phyloP scores from a whole-genome alignment of 495 filamentous ascomycete genomes.

The Xylaria acuta region DNA sequence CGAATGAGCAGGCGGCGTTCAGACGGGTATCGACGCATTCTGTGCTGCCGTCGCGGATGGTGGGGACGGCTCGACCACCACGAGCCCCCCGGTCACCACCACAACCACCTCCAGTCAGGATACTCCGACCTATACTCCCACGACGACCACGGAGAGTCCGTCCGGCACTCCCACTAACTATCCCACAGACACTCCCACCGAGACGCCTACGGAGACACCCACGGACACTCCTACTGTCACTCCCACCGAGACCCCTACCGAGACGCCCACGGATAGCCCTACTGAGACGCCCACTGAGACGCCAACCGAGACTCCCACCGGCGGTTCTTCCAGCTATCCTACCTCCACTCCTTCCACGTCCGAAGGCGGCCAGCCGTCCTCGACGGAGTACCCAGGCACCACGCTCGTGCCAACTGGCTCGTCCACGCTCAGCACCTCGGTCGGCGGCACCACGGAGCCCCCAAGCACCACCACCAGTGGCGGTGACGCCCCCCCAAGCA shows the following conservation, averaged over 20 bases:
- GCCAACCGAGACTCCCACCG: constrained; percentile 5
- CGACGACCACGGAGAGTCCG: constrained; percentile 20
- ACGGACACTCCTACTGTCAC: constrained; percentile 16
- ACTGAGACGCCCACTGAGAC: constrained; percentile 17
- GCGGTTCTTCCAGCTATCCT: constrained; percentile 22
- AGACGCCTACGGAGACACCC: constrained; percentile 11
- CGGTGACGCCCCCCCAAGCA: not conserved
- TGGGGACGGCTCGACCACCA: constrained; percentile 6
- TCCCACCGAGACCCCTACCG: constrained; percentile 17
- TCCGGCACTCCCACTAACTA: constrained; percentile 29
- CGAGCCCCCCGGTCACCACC: constrained; percentile 8
- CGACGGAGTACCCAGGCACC: constrained; percentile 11
- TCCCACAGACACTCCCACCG: constrained; percentile 23
- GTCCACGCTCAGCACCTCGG: constrained; percentile 17
- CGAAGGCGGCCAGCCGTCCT: constrained; percentile 2
- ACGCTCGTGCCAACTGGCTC: constrained; percentile 3
- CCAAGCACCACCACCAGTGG: constrained; percentile 1
- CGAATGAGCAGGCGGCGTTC: constrained; percentile 32
- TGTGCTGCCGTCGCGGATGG: constrained; percentile 33
- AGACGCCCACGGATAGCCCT: constrained; percentile 15
- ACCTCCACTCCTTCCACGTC: constrained; percentile 13
- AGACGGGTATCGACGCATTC: constrained; percentile 39
- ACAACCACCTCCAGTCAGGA: constrained; percentile 17
- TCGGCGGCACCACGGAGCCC: constrained; percentile 7
- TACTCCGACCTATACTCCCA: constrained; percentile 20